Conservation (phyloP, 768 basidiomycete species). For the Termitomyces sp. region DNA sequence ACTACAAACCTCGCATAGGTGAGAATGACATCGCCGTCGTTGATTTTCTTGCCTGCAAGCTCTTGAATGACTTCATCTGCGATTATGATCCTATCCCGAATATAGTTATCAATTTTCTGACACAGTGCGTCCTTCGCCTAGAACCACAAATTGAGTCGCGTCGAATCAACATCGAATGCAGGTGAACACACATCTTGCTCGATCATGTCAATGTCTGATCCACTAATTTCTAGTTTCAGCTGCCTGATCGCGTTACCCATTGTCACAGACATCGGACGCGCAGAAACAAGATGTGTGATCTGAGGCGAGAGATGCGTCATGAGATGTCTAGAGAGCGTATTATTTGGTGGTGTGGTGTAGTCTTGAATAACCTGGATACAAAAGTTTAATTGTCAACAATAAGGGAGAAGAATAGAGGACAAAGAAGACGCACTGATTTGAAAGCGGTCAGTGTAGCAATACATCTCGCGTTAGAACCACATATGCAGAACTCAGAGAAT, state of each 20-base stretch:
- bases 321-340: conserved; percentile 85
- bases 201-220: conserved; percentile 87
- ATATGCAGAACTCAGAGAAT: conserved; percentile 89
- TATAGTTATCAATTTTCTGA: conserved; percentile 87
- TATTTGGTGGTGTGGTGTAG: conserved; percentile 84
- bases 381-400: conserved; percentile 7
- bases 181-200: conserved; percentile 78
- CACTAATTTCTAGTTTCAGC: conserved; percentile 93
- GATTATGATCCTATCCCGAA: conserved; percentile 88
- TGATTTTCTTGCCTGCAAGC: conserved; percentile 89
- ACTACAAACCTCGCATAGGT: conserved; percentile 81
- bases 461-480: conserved; percentile 93
- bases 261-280: conserved; percentile 87
- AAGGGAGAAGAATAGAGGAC: conserved; percentile 6
- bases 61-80: conserved; percentile 94
- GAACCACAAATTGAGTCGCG: conserved; percentile 6
- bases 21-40: conserved; percentile 88
- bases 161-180: background rate
- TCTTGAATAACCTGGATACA: conserved; percentile 78
- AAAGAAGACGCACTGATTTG: conserved; percentile 67
- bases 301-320: conserved; percentile 92
- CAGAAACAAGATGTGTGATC: conserved; percentile 85
- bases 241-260: conserved; percentile 95
- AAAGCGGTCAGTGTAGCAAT: conserved; percentile 91
- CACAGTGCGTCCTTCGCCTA: conserved; percentile 89